Evolutionary conservation across 208 protist species (phyloP).

Genomic region (Leishmania guyanensis): DNA sequence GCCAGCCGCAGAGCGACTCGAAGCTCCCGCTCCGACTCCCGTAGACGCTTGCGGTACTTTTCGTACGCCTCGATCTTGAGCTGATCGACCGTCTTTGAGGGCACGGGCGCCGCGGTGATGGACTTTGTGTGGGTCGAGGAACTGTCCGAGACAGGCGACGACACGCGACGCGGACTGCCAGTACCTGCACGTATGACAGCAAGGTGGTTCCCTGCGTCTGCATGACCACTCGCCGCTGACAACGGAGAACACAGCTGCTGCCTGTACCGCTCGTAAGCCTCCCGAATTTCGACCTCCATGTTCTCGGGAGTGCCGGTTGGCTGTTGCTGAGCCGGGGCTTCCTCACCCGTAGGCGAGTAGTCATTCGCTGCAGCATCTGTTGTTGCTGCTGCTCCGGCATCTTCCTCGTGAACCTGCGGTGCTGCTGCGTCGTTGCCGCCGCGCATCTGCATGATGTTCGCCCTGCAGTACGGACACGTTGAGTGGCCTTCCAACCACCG

Average conservation of each 20-base stretch:
- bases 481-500: constrained; percentile 78
- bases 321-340: neutral
- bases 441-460: constrained; percentile 48
- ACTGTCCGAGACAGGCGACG: neutral
- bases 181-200: neutral
- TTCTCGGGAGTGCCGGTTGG: neutral
- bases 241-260: constrained; percentile 5
- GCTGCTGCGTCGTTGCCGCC: neutral
- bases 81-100: constrained; percentile 14
- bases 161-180: neutral
- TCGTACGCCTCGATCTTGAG: constrained; percentile 34
- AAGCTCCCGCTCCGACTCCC: constrained; percentile 34
- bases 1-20: constrained; percentile 14
- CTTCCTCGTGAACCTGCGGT: neutral
- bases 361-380: neutral
- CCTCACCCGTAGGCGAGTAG: neutral
- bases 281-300: constrained; percentile 27
- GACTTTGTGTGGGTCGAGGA: neutral
- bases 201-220: neutral
- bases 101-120: neutral
- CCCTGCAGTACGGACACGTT: constrained; percentile 87
- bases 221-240: neutral
- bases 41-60: constrained; percentile 25
- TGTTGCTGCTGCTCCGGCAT: neutral
- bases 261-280: constrained; percentile 39